Base-by-base conservation (phyloP, 2,329 filamentous ascomycete species). In the Fusarium sp. region DNA sequence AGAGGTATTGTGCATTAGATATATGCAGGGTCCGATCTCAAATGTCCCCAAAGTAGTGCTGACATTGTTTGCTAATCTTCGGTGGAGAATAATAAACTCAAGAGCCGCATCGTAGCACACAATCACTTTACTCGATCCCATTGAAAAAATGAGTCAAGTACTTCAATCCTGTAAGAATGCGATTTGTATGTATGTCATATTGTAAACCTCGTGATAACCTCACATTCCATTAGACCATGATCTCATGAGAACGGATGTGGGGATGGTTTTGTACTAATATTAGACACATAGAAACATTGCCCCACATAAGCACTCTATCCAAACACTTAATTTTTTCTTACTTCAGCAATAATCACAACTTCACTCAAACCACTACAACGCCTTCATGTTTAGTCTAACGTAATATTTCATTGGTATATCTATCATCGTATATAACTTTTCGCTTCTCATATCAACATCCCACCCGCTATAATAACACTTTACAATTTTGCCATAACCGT, bases 381-480 rank as follows among this genome's bases (percentile, higher is more conserved):
- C 20, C n/a, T 11, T 9, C 10, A 20, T 7, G 24, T n/a, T 36
- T 17, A 36, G 7, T 36, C 17, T n/a, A 36, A 36, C 15, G n/a
- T 36, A 19, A 36, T 10, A n/a, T 36, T n/a, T n/a, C 34, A 52
- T 20, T 53, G 28, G 39, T 53, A 52, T 52, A 47, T 45, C 28
- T 26, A 53, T 36, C n/a, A 47, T 53, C n/a, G 34, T 53, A 6
- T 47, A n/a, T 53, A 36, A 19, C 34, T 17, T 17, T 36, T 53
- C 40, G 50, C 50, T 53, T 20, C 1, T 38, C 34, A 52, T 45
- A 44, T 43, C 56, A 23, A 43, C 14, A 20, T 10, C 7, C 28
- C 26, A 10, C 26, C 26, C 26, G 26, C 26, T 28, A 15, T 21
- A 34, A 30, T 32, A 7, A 11, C 32, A 40, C 2, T 12, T 9